These are phyloP conservation scores for Platanus orientalis DNA, from an alignment of 164 flowering plant species.

Conservation along the genomic window DNA sequence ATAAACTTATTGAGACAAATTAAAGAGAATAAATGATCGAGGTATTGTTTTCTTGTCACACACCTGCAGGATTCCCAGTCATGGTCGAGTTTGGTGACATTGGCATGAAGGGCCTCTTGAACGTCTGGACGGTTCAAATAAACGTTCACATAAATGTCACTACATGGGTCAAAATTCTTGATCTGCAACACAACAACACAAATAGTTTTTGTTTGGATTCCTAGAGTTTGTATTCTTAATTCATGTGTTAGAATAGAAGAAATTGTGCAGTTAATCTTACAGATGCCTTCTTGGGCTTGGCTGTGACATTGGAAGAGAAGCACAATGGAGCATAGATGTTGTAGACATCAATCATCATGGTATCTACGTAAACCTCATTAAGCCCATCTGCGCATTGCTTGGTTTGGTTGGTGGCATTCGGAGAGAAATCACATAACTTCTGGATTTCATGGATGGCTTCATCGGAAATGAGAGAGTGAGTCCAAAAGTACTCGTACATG, in stretches of 20 bases:
- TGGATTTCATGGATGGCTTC: conserved; percentile 21
- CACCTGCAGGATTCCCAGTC: no score
- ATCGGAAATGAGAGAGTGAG: conserved; percentile 30
- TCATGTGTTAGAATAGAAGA: neutral
- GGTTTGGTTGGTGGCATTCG: neutral
- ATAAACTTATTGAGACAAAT: no score
- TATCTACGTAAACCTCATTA: neutral
- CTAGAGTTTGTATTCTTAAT: neutral
- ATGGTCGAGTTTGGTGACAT: conserved; percentile 16
- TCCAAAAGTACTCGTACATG: conserved; percentile 22
- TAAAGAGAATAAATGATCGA: no score
- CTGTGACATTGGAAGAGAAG: neutral
- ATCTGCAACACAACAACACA: conserved; percentile 3
- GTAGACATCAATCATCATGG: conserved; percentile 11
- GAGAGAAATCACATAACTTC: conserved; percentile 24
- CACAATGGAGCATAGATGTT: conserved; percentile 29
- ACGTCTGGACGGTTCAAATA: no score
- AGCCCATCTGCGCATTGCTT: conserved; percentile 7
- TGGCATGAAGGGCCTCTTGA: conserved; percentile 36
- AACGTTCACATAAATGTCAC: conserved; percentile 13
- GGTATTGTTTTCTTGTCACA: no score
- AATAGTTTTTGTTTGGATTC: no score
- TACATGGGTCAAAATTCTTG: conserved; percentile 37
- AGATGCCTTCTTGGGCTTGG: no score
- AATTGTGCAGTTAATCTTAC: no score